A percentile compares a stretch with the other conserved stretches of the same genome.
These are phyloP conservation scores for Teratosphaeria epicoccoides DNA, from an alignment of 2,329 filamentous ascomycete species.

Conservation along the genomic window DNA sequence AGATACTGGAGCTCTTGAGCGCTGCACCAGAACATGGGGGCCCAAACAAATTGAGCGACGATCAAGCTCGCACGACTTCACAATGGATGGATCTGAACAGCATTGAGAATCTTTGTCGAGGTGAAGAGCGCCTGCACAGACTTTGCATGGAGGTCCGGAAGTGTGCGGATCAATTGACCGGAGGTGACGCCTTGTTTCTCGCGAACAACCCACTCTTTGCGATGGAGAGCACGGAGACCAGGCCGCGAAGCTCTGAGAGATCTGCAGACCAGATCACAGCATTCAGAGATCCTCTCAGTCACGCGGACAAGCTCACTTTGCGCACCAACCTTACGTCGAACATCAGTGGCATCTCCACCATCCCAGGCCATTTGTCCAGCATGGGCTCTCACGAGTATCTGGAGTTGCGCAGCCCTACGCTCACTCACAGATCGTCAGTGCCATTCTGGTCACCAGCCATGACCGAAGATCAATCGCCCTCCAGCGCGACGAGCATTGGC, in stretches of 20 bases:
- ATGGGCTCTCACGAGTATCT: conserved; percentile 52
- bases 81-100: conserved; percentile 72
- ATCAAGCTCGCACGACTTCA: conserved; percentile 75
- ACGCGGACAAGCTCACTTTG: conserved; percentile 11
- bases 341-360: conserved; percentile 16
- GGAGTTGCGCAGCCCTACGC: conserved; percentile 54
- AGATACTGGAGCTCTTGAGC: conserved; percentile 78
- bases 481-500: conserved; percentile 50
- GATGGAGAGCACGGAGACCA: conserved; percentile 37
- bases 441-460: conserved; percentile 90
- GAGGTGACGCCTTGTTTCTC: conserved; percentile 74
- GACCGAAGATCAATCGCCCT: conserved; percentile 53
- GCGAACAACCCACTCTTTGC: conserved; percentile 88
- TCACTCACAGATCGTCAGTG: conserved; percentile 62
- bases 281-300: conserved; percentile 6
- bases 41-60: conserved; percentile 90
- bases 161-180: conserved; percentile 75
- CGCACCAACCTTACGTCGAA: conserved; percentile 12
- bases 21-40: conserved; percentile 75
- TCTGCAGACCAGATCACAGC: not conserved
- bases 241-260: not conserved
- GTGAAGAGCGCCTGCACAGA: conserved; percentile 87
- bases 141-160: conserved; percentile 85
- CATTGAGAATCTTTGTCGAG: conserved; percentile 87
- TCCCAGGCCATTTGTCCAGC: conserved; percentile 20